Evolutionary conservation across 1,284 basidiomycete species (phyloP), one percentile per base, ranked within the genome.

Genomic region (Somion occarium): DNA sequence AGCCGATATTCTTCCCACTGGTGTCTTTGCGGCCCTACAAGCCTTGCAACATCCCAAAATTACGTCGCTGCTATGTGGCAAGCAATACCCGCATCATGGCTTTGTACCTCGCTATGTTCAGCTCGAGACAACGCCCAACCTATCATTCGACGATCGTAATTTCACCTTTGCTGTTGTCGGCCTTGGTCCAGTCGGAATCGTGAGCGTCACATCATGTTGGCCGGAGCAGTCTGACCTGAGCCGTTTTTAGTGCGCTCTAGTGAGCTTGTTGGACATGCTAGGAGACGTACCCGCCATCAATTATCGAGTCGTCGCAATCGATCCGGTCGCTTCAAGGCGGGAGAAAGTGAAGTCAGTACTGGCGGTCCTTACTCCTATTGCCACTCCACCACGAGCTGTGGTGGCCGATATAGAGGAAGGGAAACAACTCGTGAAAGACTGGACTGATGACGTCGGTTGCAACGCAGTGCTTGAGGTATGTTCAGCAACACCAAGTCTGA

Each of bases 1-100:
- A n/a, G 86, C 85, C 12, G 90, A 93, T 60, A 89, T 90, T 56
- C 72, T 90, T 11, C 88, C 89, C 1, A 91, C 88, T 0, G 88
- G 85, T 4, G 75, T 83, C 37, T 92, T 89, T 61, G 88, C 88
- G 9, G 83, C 84, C 5, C 63, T 83, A 50, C 89, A 92, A 60
- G 82, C 82, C 2, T 59, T 88, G 51, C 80, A 81, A 53, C 86
- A 90, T 60, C 82, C 85, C 5, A 90, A 89, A 64, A 67, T 82
- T 2, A 68, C 74, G 13, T 78, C 83, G 3, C 69, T 82, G 18
- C 56, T 86, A 27, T 78, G 72, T 0, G 80, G 79, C 1, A 70
- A 61, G 30, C 65, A 84, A 2, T 89, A 82, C 71, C 85, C 86
- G 1, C 63, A 69, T 11, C 77, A 75, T 48, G 64, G 63, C 1